Evolutionary conservation across 306 rosid species (phyloP).

Genomic region (Pyrus communis): DNA sequence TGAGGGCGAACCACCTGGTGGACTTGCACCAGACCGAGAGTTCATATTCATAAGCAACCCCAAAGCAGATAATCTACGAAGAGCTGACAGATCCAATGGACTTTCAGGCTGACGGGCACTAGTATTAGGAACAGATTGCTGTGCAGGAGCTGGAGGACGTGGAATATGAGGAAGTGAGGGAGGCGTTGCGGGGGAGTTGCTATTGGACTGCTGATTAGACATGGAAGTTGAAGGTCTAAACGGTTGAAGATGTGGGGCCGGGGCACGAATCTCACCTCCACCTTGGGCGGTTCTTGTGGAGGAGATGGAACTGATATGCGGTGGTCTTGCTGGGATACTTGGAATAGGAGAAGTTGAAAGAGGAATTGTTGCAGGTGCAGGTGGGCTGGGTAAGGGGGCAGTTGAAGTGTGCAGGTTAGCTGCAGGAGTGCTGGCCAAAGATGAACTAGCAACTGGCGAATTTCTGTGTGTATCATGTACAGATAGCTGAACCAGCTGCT

Average conservation of each 20-base stretch:
- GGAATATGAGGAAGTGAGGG: slow-evolving; percentile 23
- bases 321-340: slow-evolving; percentile 31
- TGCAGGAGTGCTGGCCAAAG: slow-evolving; percentile 15
- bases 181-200: slow-evolving; percentile 19
- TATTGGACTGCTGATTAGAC: slow-evolving; percentile 31
- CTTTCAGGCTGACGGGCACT: slow-evolving; percentile 15
- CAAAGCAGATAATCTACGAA: slow-evolving; percentile 20
- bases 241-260: slow-evolving; percentile 70
- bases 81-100: slow-evolving; percentile 14
- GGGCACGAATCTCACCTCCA: slow-evolving; percentile 42
- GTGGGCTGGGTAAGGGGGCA: slow-evolving; percentile 7
- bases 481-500: slow-evolving; percentile 27
- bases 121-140: slow-evolving; percentile 19
- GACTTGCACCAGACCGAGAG: slow-evolving; percentile 22
- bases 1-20: slow-evolving; percentile 10
- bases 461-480: slow-evolving; percentile 30
- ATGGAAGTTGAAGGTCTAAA: slow-evolving; percentile 44
- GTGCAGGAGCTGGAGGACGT: slow-evolving; percentile 9
- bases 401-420: slow-evolving; percentile 23
- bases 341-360: slow-evolving; percentile 21
- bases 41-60: slow-evolving; percentile 20
- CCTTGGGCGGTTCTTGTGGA: slow-evolving; percentile 33
- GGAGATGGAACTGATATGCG: slow-evolving; percentile 28
- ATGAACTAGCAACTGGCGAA: slow-evolving; percentile 17
- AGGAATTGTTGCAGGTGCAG: slow-evolving; percentile 5